phyloP scores from a whole-genome alignment of 768 basidiomycete genomes.

The Lactarius indigo region DNA sequence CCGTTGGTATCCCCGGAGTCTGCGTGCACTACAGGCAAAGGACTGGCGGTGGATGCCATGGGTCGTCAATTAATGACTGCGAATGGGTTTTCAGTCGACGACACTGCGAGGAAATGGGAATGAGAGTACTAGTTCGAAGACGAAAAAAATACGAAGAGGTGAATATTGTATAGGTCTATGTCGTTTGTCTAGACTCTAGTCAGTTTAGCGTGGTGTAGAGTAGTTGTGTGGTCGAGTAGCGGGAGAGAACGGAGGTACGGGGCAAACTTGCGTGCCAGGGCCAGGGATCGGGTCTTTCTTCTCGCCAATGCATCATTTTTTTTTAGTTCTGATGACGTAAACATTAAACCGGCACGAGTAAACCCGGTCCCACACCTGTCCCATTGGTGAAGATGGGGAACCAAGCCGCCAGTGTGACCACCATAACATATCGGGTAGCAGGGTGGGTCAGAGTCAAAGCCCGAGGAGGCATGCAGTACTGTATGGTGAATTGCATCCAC shows the following conservation, averaged over 20 bases:
- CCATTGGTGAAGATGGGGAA: not conserved
- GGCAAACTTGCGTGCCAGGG: not conserved
- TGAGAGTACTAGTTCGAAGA: not conserved
- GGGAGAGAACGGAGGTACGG: slow-evolving; percentile 13
- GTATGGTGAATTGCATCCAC: not conserved
- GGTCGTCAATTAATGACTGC: slow-evolving; percentile 20
- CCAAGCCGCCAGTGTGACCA: not conserved
- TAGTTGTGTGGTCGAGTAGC: not conserved
- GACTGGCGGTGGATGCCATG: slow-evolving; percentile 24
- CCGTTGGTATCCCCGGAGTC: slow-evolving; percentile 52
- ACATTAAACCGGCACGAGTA: not conserved
- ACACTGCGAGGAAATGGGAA: not conserved
- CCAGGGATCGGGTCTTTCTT: not conserved
- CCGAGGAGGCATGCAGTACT: not conserved
- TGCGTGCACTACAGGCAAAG: slow-evolving; percentile 47
- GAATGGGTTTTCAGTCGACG: slow-evolving; percentile 5
- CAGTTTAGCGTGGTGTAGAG: not conserved
- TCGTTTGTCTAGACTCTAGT: slow-evolving; percentile 13
- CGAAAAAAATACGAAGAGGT: not conserved
- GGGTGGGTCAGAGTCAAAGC: slow-evolving; percentile 1
- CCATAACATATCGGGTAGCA: not conserved
- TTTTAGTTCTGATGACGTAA: slow-evolving; percentile 17
- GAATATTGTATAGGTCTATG: slow-evolving; percentile 14
- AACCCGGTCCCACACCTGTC: not conserved
- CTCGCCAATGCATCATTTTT: not conserved